Evolutionary conservation across 768 basidiomycete species (phyloP).

Genomic region (Mycena filopes): DNA sequence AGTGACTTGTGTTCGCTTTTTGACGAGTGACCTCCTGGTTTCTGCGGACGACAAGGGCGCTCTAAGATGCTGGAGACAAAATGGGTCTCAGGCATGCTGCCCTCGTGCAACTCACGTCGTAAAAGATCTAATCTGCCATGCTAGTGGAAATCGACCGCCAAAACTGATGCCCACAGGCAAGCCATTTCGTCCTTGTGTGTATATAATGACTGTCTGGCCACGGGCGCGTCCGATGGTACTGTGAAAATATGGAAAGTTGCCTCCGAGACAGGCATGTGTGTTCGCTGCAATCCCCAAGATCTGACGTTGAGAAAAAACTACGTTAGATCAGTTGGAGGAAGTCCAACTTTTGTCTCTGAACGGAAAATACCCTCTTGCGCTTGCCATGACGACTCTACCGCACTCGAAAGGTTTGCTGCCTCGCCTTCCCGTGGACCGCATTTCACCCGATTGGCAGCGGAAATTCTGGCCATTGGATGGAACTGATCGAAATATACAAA

Average conservation of each 20-base stretch:
- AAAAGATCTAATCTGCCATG: conserved; percentile 30
- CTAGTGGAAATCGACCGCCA: conserved; percentile 67
- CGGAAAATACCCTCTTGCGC: conserved; percentile 79
- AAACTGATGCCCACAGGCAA: conserved; percentile 69
- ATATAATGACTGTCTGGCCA: conserved; percentile 63
- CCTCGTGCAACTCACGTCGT: conserved; percentile 33
- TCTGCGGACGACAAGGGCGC: conserved; percentile 83
- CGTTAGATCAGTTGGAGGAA: conserved; percentile 50
- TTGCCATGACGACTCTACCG: conserved; percentile 75
- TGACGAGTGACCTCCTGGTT: conserved; percentile 61
- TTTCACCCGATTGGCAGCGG: conserved; percentile 47
- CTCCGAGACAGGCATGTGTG: conserved; percentile 40
- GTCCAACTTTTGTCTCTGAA: conserved; percentile 71
- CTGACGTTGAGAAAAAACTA: conserved; percentile 12
- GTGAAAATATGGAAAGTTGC: conserved; percentile 79
- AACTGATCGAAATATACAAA: conserved; percentile 83
- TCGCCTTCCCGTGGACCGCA: conserved; percentile 6
- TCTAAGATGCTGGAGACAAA: conserved; percentile 70
- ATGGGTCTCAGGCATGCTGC: conserved; percentile 52
- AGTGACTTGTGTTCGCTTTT: conserved; percentile 83
- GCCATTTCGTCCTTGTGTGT: conserved; percentile 77
- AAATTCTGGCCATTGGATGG: conserved; percentile 83
- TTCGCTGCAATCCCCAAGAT: conserved; percentile 9
- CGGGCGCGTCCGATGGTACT: conserved; percentile 84
- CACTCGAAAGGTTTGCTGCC: conserved; percentile 63